Base-by-base conservation (phyloP, 208 protist species). In the Tetramitus jugosus region DNA sequence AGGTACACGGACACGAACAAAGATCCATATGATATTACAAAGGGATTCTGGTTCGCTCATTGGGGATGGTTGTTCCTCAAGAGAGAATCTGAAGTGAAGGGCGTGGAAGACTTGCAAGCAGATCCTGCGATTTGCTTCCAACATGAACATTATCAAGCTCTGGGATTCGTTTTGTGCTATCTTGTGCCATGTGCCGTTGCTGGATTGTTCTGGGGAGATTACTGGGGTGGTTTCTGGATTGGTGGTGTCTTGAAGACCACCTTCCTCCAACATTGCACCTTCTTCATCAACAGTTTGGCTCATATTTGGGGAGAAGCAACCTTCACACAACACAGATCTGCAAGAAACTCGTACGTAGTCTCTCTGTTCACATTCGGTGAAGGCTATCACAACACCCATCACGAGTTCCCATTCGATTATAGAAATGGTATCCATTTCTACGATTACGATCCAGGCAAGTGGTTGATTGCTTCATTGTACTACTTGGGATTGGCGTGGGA, bases 341-440 rank as follows among this genome's bases (percentile, higher is more conserved):
- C 90, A 20, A 87, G 87, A 78, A 90, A 95, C 82, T 93, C 88
- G 53, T 71, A 88, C 37, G 79, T 92, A 29, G 91, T 88, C 69
- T 87, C 90, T 49, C 79, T 94, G 33, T 78, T 91, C 71, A 90
- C 92, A 14, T 88, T 94, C 76, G 91, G 91, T 45, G 92, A 95
- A 84, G 92, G 92, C 64, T 94, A 92, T 84, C 91, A 95, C 87
- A 93, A 95, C 84, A 94, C 91, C 84, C 92, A 95, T 79, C 92
- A 95, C 83, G 89, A 91, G 79, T 95, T 94, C 78, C 85, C 91
- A 20, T 82, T 92, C 68, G 91, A 94, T 83, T 95, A 94, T 82
- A 85, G 90, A 76, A 93, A 93, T 80, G 90, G 90, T 76, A 87
- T 94, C 79, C 87, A 88, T 79, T 93, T 87, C 85, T 92, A 90